Evolutionary conservation across 371 early-diverging fungal genomes (phyloP).

Genomic region (Batkoa obscura): DNA sequence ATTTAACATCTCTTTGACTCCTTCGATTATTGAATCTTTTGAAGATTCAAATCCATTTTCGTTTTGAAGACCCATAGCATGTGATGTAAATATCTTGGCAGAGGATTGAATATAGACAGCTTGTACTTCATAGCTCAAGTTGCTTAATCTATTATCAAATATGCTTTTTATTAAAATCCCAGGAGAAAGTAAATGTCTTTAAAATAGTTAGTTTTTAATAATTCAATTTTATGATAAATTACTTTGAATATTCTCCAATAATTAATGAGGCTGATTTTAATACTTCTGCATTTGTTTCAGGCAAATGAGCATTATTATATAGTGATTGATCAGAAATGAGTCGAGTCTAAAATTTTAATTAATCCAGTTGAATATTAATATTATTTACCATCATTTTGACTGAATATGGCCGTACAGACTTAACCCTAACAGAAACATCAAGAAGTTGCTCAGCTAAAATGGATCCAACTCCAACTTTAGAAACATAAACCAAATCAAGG

Average conservation of each 20-base stretch:
- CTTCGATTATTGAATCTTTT: slow-evolving; percentile 13
- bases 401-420: slow-evolving; percentile 56
- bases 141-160: no score
- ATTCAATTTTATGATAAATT: slow-evolving; percentile 5
- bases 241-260: slow-evolving; percentile 64
- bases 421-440: slow-evolving; percentile 79
- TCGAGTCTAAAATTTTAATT: slow-evolving; percentile 17
- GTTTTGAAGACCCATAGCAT: slow-evolving; percentile 33
- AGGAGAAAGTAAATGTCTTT: neutral
- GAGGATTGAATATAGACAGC: slow-evolving; percentile 52
- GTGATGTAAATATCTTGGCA: slow-evolving; percentile 49
- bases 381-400: slow-evolving; percentile 46
- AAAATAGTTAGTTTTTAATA: neutral
- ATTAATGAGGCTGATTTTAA: slow-evolving; percentile 80
- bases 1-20: neutral
- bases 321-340: slow-evolving; percentile 33
- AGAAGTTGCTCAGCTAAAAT: slow-evolving; percentile 50
- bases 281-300: slow-evolving; percentile 49
- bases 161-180: neutral
- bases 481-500: slow-evolving; percentile 47
- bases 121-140: no score
- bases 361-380: neutral
- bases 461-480: slow-evolving; percentile 53
- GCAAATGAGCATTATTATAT: slow-evolving; percentile 32
- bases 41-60: slow-evolving; percentile 30